A percentile compares a stretch with the other conserved stretches of the same genome.
phyloP scores from a whole-genome alignment of 495 filamentous ascomycete genomes.

The Penicillium waksmanii region DNA sequence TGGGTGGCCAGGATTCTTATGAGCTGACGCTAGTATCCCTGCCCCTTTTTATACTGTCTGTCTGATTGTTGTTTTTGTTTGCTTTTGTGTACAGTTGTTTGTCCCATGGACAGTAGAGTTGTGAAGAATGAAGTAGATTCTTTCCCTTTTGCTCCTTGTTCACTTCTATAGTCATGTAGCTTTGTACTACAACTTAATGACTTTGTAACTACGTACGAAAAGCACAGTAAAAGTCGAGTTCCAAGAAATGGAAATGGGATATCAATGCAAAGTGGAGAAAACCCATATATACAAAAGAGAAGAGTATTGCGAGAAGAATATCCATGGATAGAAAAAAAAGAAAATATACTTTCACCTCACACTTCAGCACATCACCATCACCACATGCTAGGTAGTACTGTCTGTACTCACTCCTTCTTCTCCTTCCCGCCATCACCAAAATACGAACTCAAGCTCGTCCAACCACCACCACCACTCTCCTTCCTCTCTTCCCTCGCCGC shows the following conservation, averaged over 20 bases:
- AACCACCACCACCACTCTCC: conserved; percentile 18
- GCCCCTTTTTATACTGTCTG: conserved; percentile 21
- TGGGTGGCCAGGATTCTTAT: conserved; percentile 40
- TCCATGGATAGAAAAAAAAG: neutral
- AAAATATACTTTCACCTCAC: neutral
- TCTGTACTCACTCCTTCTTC: conserved; percentile 37
- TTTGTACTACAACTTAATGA: too few species aligned
- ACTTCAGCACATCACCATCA: neutral
- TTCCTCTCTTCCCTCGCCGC: conserved; percentile 36
- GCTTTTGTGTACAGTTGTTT: conserved; percentile 44
- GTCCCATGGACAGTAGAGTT: conserved; percentile 14
- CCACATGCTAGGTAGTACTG: neutral
- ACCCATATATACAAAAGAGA: conserved; percentile 6
- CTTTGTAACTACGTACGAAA: too few species aligned
- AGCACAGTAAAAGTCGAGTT: too few species aligned
- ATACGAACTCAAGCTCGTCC: conserved; percentile 24
- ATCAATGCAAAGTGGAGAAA: neutral
- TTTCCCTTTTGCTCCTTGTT: conserved; percentile 1
- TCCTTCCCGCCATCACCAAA: conserved; percentile 26
- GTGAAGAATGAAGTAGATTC: conserved; percentile 26
- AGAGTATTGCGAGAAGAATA: neutral
- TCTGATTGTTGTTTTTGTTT: conserved; percentile 19
- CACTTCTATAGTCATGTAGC: too few species aligned
- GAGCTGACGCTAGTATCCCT: conserved; percentile 28
- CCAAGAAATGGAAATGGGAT: neutral